Evolutionary conservation across 345 rosid species (phyloP).

Genomic region (Arabidopsis arenosa): DNA sequence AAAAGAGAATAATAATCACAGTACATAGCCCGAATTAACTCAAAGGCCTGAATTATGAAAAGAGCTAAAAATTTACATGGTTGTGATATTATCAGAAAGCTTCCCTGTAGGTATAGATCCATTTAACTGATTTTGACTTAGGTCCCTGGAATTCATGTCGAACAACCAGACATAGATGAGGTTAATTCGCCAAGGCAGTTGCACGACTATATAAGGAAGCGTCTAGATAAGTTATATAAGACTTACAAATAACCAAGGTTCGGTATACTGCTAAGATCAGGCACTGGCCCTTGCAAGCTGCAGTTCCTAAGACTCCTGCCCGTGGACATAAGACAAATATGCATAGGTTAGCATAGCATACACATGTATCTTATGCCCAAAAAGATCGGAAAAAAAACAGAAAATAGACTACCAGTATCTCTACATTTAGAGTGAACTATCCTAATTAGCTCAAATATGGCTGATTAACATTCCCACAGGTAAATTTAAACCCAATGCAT

Average conservation of each 20-base stretch:
- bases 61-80: constrained; percentile 64
- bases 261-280: constrained; percentile 80
- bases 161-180: constrained; percentile 28
- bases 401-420: not conserved
- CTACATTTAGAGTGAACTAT: constrained; percentile 1
- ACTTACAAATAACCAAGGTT: constrained; percentile 89
- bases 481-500: constrained; percentile 1
- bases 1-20: constrained; percentile 4
- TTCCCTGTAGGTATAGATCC: constrained; percentile 70
- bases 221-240: constrained; percentile 3
- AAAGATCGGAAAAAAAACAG: not conserved
- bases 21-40: not conserved
- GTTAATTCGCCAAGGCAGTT: not conserved
- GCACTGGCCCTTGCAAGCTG: constrained; percentile 81
- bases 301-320: constrained; percentile 94
- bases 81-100: constrained; percentile 78
- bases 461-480: constrained; percentile 7
- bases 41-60: constrained; percentile 23
- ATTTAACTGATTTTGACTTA: constrained; percentile 76
- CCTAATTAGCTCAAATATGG: constrained; percentile 11
- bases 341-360: constrained; percentile 18
- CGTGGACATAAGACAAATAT: constrained; percentile 21
- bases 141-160: constrained; percentile 65
- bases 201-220: constrained; percentile 22
- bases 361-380: constrained; percentile 1